Base-by-base conservation (phyloP, 2,329 filamentous ascomycete species). In the Aspergillus udagawae region DNA sequence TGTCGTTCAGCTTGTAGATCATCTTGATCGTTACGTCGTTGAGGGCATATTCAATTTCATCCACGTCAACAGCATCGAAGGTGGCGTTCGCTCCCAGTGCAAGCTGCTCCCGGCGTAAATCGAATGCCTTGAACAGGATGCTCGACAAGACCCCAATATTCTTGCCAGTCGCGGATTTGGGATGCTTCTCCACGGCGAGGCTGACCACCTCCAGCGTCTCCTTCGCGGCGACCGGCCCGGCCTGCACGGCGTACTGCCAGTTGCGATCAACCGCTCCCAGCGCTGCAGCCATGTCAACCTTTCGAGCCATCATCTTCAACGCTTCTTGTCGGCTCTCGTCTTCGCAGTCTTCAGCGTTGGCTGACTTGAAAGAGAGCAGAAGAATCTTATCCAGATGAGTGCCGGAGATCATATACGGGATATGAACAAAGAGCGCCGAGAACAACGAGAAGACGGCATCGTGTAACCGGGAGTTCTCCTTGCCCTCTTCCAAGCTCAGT, bases 1-100 rank as follows among this genome's bases (percentile, higher is more conserved):
- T 87, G 70, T 99, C 94, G 75, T 97, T 97, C 60, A 99, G 84
- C 80, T 97, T 97, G 79, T 96, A 91, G 54, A 96, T 89, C 86
- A 97, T 94, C 74, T 91, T 90, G 58, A 99, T 83, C 0, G 87
- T 85, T 12, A 89, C 85, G 9, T 88, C 83, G 69, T 91, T 88
- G 63, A 90, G 69, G 10, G 80, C 78, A 1, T 78, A 76, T 70
- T 96, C 91, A 12, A 91, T 79, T 45, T 79, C 72, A 1, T 83
- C 76, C 32, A 80, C 76, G 58, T 82, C 79, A 9, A 72, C 71
- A 27, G 75, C 70, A 23, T 84, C 79, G 53, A 83, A 77, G 21
- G 59, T 60, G 27, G 68, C 65, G 12, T 69, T 63, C 1, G 67
- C 62, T n/a, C 59, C 64, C 7, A 65, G 55, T 10, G 67, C 65